Conservation (phyloP, 2,329 filamentous ascomycete genomes). For the Curvularia verruculosa region DNA sequence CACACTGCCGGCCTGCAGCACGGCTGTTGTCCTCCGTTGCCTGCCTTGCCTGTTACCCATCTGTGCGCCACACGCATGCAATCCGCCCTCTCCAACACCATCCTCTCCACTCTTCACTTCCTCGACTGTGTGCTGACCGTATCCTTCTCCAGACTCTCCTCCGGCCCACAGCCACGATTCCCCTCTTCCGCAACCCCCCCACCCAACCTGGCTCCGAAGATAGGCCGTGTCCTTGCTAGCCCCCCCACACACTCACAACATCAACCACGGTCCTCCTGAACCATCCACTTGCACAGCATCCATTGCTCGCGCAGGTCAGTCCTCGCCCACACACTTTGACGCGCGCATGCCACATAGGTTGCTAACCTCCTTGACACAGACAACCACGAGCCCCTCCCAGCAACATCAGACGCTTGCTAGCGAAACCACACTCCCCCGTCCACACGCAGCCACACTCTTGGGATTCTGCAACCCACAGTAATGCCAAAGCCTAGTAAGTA, state of each 20-base stretch:
- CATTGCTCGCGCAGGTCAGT: constrained; percentile 37
- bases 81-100: constrained; percentile 36
- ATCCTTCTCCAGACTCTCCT: constrained; percentile 25
- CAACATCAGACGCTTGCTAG: constrained; percentile 40
- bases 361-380: constrained; percentile 43
- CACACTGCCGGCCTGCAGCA: constrained; percentile 38
- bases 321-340: constrained; percentile 20
- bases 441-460: constrained; percentile 46
- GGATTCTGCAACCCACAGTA: constrained; percentile 47
- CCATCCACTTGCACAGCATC: constrained; percentile 12
- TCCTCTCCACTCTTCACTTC: constrained; percentile 32
- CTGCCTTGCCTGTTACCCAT: constrained; percentile 37
- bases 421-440: constrained; percentile 36
- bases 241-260: constrained; percentile 24
- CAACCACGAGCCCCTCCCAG: constrained; percentile 34
- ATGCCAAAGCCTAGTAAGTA: constrained; percentile 51
- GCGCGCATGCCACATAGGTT: constrained; percentile 25
- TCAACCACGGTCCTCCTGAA: constrained; percentile 29
- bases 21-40: constrained; percentile 44
- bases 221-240: constrained; percentile 26
- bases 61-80: constrained; percentile 49
- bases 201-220: constrained; percentile 27
- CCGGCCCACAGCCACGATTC: constrained; percentile 37
- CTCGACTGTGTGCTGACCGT: constrained; percentile 41
- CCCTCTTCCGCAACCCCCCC: constrained; percentile 23